Base-by-base conservation (phyloP, 495 filamentous ascomycete genomes). In the Parachaetomium inaequale region DNA sequence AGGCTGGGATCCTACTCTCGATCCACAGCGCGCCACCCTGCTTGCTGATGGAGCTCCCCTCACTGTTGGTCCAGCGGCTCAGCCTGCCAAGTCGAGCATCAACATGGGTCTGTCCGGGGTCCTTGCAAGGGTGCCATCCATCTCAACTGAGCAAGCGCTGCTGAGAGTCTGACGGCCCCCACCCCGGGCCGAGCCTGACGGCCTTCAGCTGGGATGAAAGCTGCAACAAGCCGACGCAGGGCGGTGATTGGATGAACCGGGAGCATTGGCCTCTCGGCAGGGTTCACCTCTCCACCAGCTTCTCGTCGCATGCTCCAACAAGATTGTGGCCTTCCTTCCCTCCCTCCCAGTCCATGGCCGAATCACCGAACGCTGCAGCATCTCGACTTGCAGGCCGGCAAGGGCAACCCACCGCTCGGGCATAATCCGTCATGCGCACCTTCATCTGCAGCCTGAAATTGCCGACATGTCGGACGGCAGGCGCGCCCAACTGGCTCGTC, bases 141-240 rank as follows among this genome's bases (percentile, higher is more conserved):
- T 59, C 58, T 25, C 31, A 51, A 52, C 58, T 32, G 25, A 40
- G 46, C 46, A 59, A 51, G 26, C 31, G 47, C 58, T 29, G 58
- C 58, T 51, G 28, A 31, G 32, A 12, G 2, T 15, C 55, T 11
- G 12, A 15, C 17, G 15, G 38, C 34, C 58, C 36, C 47, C 58
- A 43, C 51, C 42, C 38, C 50, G 49, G 50, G 50, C 59, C 59
- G 59, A 55, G 49, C 59, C 58, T 29, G 59, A 47, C 19, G 59
- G 34, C 40, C 58, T 23, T 62, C 59, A 62, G 59, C 59, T 62
- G 59, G 21, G 52, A 55, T 56, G 42, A 15, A 7, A 46, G 19
- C 51, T 55, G 50, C 7, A 28, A 31, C 50, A 32, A 15, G n/a
- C 7, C 25, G 25, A 31, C 7, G 4, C 10, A 3, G 28, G 5